Percentiles rank a stretch among this genome's conserved stretches.
These are phyloP conservation scores for Tolypocladium inflatum DNA, from an alignment of 2,329 filamentous ascomycete genomes.

Conservation along the genomic window DNA sequence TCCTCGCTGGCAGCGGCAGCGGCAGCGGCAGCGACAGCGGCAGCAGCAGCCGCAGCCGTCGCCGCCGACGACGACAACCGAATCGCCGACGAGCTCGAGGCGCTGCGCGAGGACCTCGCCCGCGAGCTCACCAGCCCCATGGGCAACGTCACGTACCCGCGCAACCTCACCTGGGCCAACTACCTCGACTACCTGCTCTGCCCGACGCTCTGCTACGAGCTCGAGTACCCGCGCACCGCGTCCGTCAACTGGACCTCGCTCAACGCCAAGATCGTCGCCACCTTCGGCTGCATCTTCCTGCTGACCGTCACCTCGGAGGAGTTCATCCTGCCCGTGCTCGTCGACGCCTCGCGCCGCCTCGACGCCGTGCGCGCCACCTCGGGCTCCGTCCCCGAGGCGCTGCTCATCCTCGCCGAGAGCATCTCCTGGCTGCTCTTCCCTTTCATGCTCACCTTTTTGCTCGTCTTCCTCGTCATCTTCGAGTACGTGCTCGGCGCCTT, in stretches of 20 bases:
- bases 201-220: constrained; percentile 93
- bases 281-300: constrained; percentile 94
- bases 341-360: constrained; percentile 53
- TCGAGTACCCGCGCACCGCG: constrained; percentile 80
- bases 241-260: constrained; percentile 73
- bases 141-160: constrained; percentile 81
- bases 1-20: neutral
- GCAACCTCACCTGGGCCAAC: constrained; percentile 75
- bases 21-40: too few relatives aligned
- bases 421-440: constrained; percentile 90
- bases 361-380: constrained; percentile 24
- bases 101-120: constrained; percentile 77
- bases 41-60: too few relatives aligned
- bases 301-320: constrained; percentile 87
- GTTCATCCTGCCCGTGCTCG: constrained; percentile 85
- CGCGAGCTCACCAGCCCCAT: constrained; percentile 85
- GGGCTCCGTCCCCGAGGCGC: constrained; percentile 47
- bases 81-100: constrained; percentile 43
- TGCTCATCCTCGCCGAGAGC: constrained; percentile 77
- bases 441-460: constrained; percentile 90
- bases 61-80: constrained; percentile 11
- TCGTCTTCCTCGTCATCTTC: constrained; percentile 97
- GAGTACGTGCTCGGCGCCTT: constrained; percentile 93
- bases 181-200: constrained; percentile 83
- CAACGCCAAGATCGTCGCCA: constrained; percentile 74